These are phyloP conservation scores for Bacidia gigantensis DNA, from an alignment of 495 filamentous ascomycete species.

Conservation along the genomic window DNA sequence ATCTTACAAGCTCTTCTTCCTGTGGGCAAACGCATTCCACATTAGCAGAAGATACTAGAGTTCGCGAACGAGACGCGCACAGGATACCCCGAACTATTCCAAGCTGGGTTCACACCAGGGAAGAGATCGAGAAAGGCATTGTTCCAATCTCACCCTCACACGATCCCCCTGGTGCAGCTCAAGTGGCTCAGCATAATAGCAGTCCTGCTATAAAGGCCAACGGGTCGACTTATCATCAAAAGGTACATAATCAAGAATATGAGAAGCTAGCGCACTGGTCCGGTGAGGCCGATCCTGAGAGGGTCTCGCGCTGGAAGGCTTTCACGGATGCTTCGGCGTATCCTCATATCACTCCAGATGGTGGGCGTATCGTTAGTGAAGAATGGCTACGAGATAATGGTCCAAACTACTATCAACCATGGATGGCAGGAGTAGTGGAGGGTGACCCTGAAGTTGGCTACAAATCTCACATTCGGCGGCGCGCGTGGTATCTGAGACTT, in stretches of 20 bases:
- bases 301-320: constrained; percentile 46
- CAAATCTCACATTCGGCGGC: constrained; percentile 28
- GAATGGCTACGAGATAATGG: constrained; percentile 47
- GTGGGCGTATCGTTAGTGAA: constrained; percentile 39
- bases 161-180: constrained; percentile 35
- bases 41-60: constrained; percentile 14
- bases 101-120: constrained; percentile 43
- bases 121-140: constrained; percentile 27
- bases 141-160: constrained; percentile 25
- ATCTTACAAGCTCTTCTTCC: constrained; percentile 18
- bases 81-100: constrained; percentile 26
- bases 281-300: constrained; percentile 15
- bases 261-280: constrained; percentile 14
- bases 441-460: constrained; percentile 36
- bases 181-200: constrained; percentile 48
- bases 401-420: constrained; percentile 42
- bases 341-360: constrained; percentile 29
- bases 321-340: constrained; percentile 44
- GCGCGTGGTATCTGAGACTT: constrained; percentile 41
- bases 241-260: constrained; percentile 14
- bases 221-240: constrained; percentile 15
- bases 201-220: constrained; percentile 28
- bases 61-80: constrained; percentile 17
- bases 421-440: constrained; percentile 33
- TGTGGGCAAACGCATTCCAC: constrained; percentile 16